Conservation (phyloP, 768 basidiomycete species). For the Kwoniella dendrophila region DNA sequence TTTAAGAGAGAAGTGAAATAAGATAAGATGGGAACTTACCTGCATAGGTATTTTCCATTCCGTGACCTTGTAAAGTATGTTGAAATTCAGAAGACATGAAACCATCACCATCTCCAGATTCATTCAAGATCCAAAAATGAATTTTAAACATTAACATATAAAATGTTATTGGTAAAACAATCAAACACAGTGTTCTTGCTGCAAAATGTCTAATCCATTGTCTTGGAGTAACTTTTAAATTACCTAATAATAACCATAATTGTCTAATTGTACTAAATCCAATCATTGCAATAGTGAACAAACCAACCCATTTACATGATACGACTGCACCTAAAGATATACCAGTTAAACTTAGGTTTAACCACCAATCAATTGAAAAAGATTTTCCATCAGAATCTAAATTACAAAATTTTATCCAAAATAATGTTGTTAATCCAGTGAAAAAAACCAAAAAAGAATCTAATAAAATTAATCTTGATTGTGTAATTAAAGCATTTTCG, state of each 20-base stretch:
- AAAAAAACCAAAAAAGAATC: constrained; percentile 99
- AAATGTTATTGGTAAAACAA: constrained; percentile 77
- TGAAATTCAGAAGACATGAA: constrained; percentile 99
- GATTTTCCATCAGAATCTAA: constrained; percentile 66
- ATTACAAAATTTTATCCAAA: constrained; percentile 88
- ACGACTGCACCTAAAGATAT: constrained; percentile 87
- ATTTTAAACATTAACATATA: constrained; percentile 98
- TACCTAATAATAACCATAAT: constrained; percentile 87
- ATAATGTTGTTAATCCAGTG: constrained; percentile 81
- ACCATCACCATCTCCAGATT: constrained; percentile 94
- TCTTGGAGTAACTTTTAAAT: constrained; percentile 73
- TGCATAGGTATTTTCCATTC: constrained; percentile 91
- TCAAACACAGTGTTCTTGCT: constrained; percentile 86
- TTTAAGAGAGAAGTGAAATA: background rate
- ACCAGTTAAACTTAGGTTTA: constrained; percentile 83
- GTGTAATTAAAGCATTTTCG: constrained; percentile 93
- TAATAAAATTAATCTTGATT: constrained; percentile 93
- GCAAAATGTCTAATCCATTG: constrained; percentile 81
- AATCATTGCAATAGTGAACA: constrained; percentile 95
- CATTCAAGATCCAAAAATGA: constrained; percentile 84
- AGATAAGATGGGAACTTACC: constrained; percentile 59
- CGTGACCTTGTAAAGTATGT: constrained; percentile 83
- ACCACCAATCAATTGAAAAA: constrained; percentile 92
- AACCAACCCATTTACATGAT: constrained; percentile 96
- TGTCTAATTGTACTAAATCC: constrained; percentile 81